Conservation (phyloP, 1,284 basidiomycete species). For the Inonotus hispidus region DNA sequence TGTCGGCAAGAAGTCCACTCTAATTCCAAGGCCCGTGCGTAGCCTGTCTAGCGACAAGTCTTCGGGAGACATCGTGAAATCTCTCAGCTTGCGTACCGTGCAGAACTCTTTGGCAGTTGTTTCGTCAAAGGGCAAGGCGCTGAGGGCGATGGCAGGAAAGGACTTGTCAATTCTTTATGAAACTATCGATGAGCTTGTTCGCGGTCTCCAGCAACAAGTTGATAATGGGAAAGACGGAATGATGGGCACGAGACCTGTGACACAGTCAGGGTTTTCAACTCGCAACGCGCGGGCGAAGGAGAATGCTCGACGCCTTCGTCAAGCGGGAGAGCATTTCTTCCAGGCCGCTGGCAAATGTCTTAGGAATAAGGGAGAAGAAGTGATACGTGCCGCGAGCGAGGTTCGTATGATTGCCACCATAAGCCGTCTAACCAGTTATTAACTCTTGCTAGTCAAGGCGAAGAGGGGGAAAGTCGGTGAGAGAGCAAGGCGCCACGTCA, state of each 20-base stretch:
- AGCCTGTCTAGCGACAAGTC: not conserved
- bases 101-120: constrained; percentile 7
- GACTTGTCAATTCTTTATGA: constrained; percentile 15
- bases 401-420: constrained; percentile 4
- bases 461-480: not conserved
- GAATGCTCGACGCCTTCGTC: constrained; percentile 14
- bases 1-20: not conserved
- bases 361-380: constrained; percentile 6
- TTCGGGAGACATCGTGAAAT: not conserved
- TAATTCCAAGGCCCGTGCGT: not conserved
- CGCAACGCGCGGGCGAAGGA: constrained; percentile 17
- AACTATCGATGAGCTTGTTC: constrained; percentile 16
- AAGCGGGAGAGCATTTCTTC: constrained; percentile 12
- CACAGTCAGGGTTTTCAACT: not conserved
- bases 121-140: constrained; percentile 12
- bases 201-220: constrained; percentile 8
- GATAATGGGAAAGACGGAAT: not conserved
- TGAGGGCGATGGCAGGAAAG: constrained; percentile 6
- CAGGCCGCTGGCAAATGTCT: constrained; percentile 9
- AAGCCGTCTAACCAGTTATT: not conserved
- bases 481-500: not conserved
- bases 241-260: not conserved
- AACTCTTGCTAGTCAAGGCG: constrained; percentile 12
- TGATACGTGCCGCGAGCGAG: constrained; percentile 1
- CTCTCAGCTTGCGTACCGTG: constrained; percentile 12